Evolutionary conservation across 352 stramenopile genomes (phyloP).

Genomic region (Phytophthora multivora): DNA sequence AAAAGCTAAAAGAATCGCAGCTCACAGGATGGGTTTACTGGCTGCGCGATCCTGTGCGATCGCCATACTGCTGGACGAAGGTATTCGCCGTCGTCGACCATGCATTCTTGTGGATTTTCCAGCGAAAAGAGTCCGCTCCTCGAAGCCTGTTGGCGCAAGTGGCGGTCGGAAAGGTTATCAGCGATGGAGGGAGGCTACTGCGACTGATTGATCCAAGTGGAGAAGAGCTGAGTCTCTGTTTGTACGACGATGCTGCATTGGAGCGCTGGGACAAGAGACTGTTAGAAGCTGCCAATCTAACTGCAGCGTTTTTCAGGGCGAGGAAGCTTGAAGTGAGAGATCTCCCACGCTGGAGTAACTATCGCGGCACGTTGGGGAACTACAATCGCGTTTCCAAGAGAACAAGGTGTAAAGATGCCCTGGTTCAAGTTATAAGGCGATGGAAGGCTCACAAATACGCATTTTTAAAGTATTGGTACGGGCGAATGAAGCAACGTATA

Average conservation of each 20-base stretch:
- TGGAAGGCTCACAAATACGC: conserved; percentile 18
- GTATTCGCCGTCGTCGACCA: conserved; percentile 62
- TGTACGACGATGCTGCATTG: conserved; percentile 35
- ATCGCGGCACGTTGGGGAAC: conserved; percentile 54
- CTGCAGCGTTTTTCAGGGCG: conserved; percentile 44
- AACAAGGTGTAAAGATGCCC: conserved; percentile 35
- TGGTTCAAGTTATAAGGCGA: conserved; percentile 28
- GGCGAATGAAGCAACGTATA: too few relatives aligned
- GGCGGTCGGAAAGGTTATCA: conserved; percentile 49
- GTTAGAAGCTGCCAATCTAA: conserved; percentile 43
- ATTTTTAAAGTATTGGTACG: too few relatives aligned
- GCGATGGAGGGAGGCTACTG: conserved; percentile 37
- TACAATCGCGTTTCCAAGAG: conserved; percentile 44
- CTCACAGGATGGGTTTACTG: conserved; percentile 64
- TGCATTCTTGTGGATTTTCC: conserved; percentile 63
- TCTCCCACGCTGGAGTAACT: conserved; percentile 48
- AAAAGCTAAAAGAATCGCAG: neutral
- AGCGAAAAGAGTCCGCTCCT: conserved; percentile 37
- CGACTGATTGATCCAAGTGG: conserved; percentile 51
- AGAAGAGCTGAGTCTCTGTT: conserved; percentile 51
- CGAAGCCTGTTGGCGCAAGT: conserved; percentile 55
- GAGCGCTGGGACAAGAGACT: conserved; percentile 41
- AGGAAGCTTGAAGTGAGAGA: conserved; percentile 35
- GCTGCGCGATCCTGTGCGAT: conserved; percentile 49
- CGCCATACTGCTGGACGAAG: conserved; percentile 66